Evolutionary conservation across 192 early-diverging fungal genomes (phyloP), one percentile per base, ranked within the genome.

Genomic region (Backusella parvicylindrica): DNA sequence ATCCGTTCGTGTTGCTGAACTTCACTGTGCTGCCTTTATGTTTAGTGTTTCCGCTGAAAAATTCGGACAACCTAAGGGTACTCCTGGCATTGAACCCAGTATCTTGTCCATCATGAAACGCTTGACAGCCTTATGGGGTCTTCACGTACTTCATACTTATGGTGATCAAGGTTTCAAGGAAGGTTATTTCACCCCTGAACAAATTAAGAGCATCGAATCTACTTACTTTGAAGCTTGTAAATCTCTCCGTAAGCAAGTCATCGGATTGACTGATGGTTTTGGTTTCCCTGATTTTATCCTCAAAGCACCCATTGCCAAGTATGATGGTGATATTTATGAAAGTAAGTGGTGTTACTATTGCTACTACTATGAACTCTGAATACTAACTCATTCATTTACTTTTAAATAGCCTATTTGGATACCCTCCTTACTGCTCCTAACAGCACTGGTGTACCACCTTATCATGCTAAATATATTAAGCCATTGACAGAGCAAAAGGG

Each of bases 231-330:
- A 80, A 65, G 79, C 37, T 31, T 71, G 70, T 21, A 77, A 77
- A 36, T 21, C 49, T 7, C 35, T 86, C 18, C 81, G 88, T 43
- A 73, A 75, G 32, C 77, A 88, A 72, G 84, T 81, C 2, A 79
- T 89, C 23, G 82, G 86, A 18, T 65, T 89, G 5, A 81, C 84
- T 2, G 88, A 89, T 72, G 84, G 84, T 23, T 89, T 84, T 80
- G 83, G 78, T 16, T 78, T 82, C 43, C 85, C 88, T 32, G 88
- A 89, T 63, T 89, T 82, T 79, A 66, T 89, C 7, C 16, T 88
- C 70, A 86, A 89, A 78, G 86, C 86, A 12, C 88, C 88, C 36
- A 84, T 89, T 67, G 88, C 84, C 70, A 86, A 80, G 53, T 86
- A 84, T 60, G 88, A 89, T 64, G 88, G 88, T 6, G 83, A 88